Evolutionary conservation across 306 rosid species (phyloP).

Genomic region (Quercus variabilis): DNA sequence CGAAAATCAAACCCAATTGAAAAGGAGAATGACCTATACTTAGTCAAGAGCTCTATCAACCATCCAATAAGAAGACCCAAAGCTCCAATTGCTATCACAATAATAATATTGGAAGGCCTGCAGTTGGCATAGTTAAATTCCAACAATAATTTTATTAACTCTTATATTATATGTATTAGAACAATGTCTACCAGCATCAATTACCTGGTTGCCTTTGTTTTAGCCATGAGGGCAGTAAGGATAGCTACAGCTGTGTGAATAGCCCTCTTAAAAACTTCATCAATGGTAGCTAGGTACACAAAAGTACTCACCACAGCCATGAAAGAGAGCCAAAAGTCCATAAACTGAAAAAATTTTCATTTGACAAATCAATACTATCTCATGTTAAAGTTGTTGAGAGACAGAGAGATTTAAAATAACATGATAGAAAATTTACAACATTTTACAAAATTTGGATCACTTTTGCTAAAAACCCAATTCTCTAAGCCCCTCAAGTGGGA

Average conservation of each 20-base stretch:
- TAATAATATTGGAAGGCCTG: slow-evolving; percentile 47
- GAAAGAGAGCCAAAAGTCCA: slow-evolving; percentile 99
- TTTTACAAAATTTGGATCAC: neutral
- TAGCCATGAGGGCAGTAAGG: slow-evolving; percentile 89
- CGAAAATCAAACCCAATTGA: slow-evolving; percentile 26
- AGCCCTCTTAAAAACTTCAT: slow-evolving; percentile 71
- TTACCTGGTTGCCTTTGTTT: slow-evolving; percentile 84
- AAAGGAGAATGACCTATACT: slow-evolving; percentile 35
- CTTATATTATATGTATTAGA: neutral
- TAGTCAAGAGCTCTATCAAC: slow-evolving; percentile 46
- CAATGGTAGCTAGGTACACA: slow-evolving; percentile 68
- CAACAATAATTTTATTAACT: neutral
- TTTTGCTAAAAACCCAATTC: neutral
- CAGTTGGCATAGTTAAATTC: slow-evolving; percentile 15
- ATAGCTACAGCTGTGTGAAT: slow-evolving; percentile 78
- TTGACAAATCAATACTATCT: neutral
- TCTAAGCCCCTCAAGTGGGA: neutral
- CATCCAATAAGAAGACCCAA: slow-evolving; percentile 49
- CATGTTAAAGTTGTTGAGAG: neutral
- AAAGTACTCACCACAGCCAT: slow-evolving; percentile 95
- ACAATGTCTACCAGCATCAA: neutral
- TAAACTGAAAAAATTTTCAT: slow-evolving; percentile 60
- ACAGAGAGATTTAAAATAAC: neutral
- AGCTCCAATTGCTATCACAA: slow-evolving; percentile 46
- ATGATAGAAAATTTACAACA: neutral